Base-by-base conservation (phyloP, 441 rosid species). In the Raphanus hybrid region DNA sequence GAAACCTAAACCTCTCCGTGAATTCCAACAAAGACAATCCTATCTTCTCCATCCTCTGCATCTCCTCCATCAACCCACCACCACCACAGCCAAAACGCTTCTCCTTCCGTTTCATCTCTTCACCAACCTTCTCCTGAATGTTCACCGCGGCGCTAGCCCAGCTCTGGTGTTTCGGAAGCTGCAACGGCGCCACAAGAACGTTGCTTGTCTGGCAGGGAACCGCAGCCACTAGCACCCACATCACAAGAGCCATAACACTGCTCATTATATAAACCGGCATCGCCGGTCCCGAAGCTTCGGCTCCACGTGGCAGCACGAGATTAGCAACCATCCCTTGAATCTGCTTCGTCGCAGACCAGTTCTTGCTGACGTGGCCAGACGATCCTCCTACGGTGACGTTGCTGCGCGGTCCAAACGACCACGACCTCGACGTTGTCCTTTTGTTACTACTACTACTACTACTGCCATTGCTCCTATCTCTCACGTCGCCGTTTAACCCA, bases 61-160 rank as follows among this genome's bases (percentile, higher is more conserved):
- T 78, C 87, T 93, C 98, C 55, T 89, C 93, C 29, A 91, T 82
- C 85, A 93, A 77, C 10, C 72, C 97, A 1, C 87, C 14, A 43
- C 88, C 80, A 57, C 63, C 41, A 55, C 67, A 71, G 39, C 72
- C 75, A 48, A 84, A 88, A 67, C 88, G 89, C 86, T 89, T 96
- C 87, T 93, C 98, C 82, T 91, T 93, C 87, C 73, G 86, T 90
- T 93, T 96, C 90, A 95, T 86, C 73, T 92, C 99, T 62, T 93
- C 98, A 1, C 87, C 89, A 14, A 93, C 83, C 85, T 84, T 96
- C 75, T 93, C 98, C 27, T 87, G 90, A 34, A 93, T 74, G 18
- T 72, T 84, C 6, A 79, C 75, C 70, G 92, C 76, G 16, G 88
- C 76, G 1, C 87, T 88, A 1, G 96, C 95, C 97, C 99, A 95